Percentiles rank a stretch among this genome's conserved stretches.
Conservation (phyloP, 768 basidiomycete genomes). For the Fomitopsis serialis region DNA sequence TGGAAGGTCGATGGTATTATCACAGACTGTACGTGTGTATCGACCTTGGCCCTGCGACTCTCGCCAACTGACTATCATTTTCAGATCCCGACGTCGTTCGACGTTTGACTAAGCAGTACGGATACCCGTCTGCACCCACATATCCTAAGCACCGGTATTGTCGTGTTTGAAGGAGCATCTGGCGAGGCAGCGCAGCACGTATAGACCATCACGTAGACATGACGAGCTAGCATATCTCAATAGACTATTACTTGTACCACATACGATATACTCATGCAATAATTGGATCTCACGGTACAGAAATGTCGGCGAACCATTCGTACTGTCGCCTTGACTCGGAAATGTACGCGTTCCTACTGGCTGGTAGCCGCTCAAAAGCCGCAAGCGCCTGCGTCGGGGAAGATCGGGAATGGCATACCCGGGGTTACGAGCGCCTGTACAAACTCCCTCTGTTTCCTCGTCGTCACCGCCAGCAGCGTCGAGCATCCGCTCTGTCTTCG, state of each 20-base stretch:
- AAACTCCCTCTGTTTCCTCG: slow-evolving; percentile 16
- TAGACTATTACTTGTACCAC: not conserved
- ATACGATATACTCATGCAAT: too few species aligned
- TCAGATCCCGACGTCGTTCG: slow-evolving; percentile 53
- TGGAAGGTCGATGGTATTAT: slow-evolving; percentile 74
- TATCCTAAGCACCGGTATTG: slow-evolving; percentile 58
- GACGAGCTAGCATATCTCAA: too few species aligned
- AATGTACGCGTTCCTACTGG: too few species aligned
- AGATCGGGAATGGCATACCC: slow-evolving; percentile 9
- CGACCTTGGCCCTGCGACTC: not conserved
- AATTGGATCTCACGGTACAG: too few species aligned
- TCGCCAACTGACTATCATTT: not conserved
- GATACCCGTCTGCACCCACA: slow-evolving; percentile 46
- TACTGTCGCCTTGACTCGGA: too few species aligned
- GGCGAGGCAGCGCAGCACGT: slow-evolving; percentile 14
- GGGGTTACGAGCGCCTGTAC: slow-evolving; percentile 10
- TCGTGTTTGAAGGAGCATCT: slow-evolving; percentile 55
- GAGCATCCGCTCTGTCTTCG: slow-evolving; percentile 15
- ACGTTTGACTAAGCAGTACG: slow-evolving; percentile 48
- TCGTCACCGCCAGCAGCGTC: slow-evolving; percentile 18
- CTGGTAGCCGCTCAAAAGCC: not conserved
- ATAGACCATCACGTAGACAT: too few species aligned
- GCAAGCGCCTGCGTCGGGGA: slow-evolving; percentile 9
- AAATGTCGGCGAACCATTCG: too few species aligned
- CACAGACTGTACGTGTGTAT: slow-evolving; percentile 48